Percentiles rank a stretch among this genome's conserved stretches.
These are phyloP conservation scores for Fusarium luffae DNA, from an alignment of 2,329 filamentous ascomycete genomes.

Conservation along the genomic window DNA sequence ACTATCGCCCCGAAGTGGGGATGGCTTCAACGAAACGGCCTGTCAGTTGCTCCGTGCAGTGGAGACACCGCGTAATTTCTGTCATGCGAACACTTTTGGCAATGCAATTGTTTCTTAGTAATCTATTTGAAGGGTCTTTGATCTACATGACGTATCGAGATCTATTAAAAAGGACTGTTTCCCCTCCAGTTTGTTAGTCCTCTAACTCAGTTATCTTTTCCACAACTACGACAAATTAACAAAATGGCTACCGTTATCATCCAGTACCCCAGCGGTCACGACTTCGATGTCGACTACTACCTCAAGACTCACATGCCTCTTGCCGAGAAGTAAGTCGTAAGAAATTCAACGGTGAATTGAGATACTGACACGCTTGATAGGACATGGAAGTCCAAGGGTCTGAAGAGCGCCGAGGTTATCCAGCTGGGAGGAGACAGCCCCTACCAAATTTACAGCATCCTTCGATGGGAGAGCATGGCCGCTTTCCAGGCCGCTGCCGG, in stretches of 20 bases:
- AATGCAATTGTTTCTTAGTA: neutral
- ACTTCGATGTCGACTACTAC: constrained; percentile 25
- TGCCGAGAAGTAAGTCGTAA: neutral
- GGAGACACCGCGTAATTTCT: neutral
- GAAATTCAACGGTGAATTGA: too few relatives aligned
- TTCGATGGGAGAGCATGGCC: constrained; percentile 15
- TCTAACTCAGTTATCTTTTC: too few relatives aligned
- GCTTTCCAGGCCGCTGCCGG: constrained; percentile 15
- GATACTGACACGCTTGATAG: neutral
- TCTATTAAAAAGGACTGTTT: neutral
- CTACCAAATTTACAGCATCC: constrained; percentile 4
- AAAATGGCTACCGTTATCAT: constrained; percentile 13
- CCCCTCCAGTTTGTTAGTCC: too few relatives aligned
- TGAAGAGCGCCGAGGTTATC: constrained; percentile 5
- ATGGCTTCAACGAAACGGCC: neutral
- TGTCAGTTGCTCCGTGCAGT: neutral
- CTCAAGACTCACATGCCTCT: constrained; percentile 16
- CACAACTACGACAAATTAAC: neutral
- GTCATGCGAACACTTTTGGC: neutral
- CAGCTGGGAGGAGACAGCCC: constrained; percentile 14
- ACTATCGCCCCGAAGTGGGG: neutral
- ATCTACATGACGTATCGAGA: neutral
- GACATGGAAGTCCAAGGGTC: neutral
- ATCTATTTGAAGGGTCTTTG: neutral
- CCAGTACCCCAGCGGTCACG: constrained; percentile 19